Conservation (phyloP, 345 rosid species). For the Nephelium lappaceum region DNA sequence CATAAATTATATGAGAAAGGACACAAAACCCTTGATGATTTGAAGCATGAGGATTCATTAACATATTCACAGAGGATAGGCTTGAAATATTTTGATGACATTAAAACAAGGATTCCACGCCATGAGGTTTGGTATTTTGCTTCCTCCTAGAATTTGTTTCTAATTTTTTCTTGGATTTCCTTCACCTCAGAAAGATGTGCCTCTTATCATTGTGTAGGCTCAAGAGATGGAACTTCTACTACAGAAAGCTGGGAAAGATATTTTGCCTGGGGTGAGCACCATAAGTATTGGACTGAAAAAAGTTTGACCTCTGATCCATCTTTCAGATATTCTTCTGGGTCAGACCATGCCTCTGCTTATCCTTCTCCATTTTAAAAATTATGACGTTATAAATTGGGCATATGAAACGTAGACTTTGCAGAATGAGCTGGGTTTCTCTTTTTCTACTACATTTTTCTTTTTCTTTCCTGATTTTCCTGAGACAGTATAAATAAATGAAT, state of each 20-base stretch:
- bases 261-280: constrained; percentile 75
- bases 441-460: not conserved
- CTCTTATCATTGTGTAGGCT: constrained; percentile 47
- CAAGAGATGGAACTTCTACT: constrained; percentile 82
- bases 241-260: constrained; percentile 71
- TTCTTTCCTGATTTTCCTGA: not conserved
- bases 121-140: constrained; percentile 59
- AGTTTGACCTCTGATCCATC: constrained; percentile 1
- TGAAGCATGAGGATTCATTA: constrained; percentile 73
- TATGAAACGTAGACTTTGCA: not conserved
- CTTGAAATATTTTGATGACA: constrained; percentile 91
- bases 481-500: no score
- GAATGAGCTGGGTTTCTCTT: not conserved
- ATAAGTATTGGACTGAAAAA: constrained; percentile 11
- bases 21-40: constrained; percentile 71
- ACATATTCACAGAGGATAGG: constrained; percentile 83
- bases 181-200: constrained; percentile 12
- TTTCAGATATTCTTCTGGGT: constrained; percentile 1
- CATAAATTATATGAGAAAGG: constrained; percentile 93
- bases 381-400: constrained; percentile 1
- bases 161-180: constrained; percentile 1
- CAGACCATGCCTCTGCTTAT: not conserved
- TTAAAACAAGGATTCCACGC: constrained; percentile 80
- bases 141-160: constrained; percentile 17
- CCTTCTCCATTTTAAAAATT: not conserved